Conservation (phyloP, 2,329 filamentous ascomycete species). For the Fusarium sp. region DNA sequence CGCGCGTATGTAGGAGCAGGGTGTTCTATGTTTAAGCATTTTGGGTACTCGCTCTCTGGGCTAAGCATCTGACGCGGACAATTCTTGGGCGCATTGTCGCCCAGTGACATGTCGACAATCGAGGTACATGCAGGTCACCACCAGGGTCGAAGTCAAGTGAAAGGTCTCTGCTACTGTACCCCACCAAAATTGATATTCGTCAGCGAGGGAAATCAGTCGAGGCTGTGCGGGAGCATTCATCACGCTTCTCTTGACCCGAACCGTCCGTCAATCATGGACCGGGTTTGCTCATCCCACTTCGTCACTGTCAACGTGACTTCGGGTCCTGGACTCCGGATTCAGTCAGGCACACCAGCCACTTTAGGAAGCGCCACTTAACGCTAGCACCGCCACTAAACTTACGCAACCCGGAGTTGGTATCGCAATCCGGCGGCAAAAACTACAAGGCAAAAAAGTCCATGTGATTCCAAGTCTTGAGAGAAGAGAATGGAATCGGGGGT, state of each 20-base stretch:
- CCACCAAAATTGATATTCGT: not conserved
- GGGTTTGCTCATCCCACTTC: not conserved
- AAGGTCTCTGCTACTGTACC: not conserved
- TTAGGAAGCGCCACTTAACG: slow-evolving; percentile 16
- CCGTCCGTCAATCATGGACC: slow-evolving; percentile 10
- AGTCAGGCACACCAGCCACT: slow-evolving; percentile 28
- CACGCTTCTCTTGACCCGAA: not conserved
- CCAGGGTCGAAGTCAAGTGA: not conserved
- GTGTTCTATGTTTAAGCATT: not conserved
- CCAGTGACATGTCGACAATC: not conserved
- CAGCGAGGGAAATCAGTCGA: slow-evolving; percentile 1
- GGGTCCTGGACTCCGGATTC: slow-evolving; percentile 18
- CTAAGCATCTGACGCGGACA: slow-evolving; percentile 16
- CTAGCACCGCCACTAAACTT: slow-evolving; percentile 31
- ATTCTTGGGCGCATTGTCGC: not conserved
- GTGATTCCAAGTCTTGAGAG: not conserved
- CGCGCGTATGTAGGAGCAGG: not conserved
- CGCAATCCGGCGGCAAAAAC: slow-evolving; percentile 1
- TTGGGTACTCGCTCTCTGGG: not conserved
- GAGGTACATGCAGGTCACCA: not conserved
- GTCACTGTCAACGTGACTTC: not conserved
- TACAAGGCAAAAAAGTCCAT: not conserved
- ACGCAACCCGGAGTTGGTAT: slow-evolving; percentile 13
- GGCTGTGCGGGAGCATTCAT: slow-evolving; percentile 8
- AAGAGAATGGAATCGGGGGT: not conserved